Evolutionary conservation across 2,329 filamentous ascomycete genomes (phyloP).

Genomic region (Penicillium sp.): DNA sequence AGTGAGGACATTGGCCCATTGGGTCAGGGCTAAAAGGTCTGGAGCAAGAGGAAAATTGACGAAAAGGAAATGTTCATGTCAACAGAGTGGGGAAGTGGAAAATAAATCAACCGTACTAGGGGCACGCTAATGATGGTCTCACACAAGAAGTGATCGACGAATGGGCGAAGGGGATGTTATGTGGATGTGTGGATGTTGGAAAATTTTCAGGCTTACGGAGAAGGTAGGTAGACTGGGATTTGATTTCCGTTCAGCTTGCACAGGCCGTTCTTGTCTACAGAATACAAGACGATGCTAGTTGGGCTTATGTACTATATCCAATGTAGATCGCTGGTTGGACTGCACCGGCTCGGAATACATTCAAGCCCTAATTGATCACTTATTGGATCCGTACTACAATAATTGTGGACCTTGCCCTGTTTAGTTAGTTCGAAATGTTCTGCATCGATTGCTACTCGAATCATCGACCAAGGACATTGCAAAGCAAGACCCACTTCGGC

Average conservation of each 20-base stretch:
- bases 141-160: constrained; percentile 23
- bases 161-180: constrained; percentile 12
- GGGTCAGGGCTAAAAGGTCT: neutral
- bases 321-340: neutral
- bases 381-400: too few relatives aligned
- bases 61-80: constrained; percentile 3
- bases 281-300: neutral
- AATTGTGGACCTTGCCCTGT: neutral
- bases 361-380: too few relatives aligned
- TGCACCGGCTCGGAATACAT: neutral
- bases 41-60: neutral
- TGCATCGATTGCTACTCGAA: neutral
- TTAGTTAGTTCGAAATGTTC: constrained; percentile 2
- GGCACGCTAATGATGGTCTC: constrained; percentile 27
- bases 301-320: too few relatives aligned
- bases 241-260: neutral
- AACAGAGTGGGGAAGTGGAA: constrained; percentile 17
- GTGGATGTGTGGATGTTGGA: constrained; percentile 15
- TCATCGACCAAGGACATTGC: constrained; percentile 19
- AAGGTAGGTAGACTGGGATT: too few relatives aligned
- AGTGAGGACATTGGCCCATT: too few relatives aligned
- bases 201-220: constrained; percentile 11
- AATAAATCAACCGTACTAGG: constrained; percentile 24
- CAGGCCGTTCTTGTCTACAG: neutral
- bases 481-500: constrained; percentile 17